Evolutionary conservation across 257 asterid genomes (phyloP).

Genomic region (Petrea volubilis): DNA sequence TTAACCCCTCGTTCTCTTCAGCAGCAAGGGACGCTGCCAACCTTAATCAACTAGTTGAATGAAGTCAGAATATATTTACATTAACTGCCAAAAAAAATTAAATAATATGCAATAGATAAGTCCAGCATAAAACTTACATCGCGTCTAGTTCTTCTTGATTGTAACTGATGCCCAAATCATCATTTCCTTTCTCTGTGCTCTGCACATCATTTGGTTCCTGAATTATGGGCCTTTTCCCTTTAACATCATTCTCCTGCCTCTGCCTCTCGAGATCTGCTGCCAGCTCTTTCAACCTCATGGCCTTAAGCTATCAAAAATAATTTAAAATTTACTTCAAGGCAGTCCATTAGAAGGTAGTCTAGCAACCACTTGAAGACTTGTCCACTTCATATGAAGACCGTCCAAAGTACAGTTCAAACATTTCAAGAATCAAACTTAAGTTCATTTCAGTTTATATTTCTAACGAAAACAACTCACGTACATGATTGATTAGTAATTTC

Average conservation of each 20-base stretch:
- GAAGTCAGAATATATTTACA: slow-evolving; percentile 34
- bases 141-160: slow-evolving; percentile 70
- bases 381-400: slow-evolving; percentile 23
- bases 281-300: slow-evolving; percentile 74
- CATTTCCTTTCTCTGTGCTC: slow-evolving; percentile 28
- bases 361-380: background rate
- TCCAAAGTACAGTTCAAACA: too few species aligned
- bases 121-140: slow-evolving; percentile 49
- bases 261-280: slow-evolving; percentile 77
- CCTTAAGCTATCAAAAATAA: slow-evolving; percentile 58
- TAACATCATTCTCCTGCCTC: slow-evolving; percentile 55
- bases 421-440: too few species aligned
- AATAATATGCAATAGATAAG: slow-evolving; percentile 1
- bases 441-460: too few species aligned
- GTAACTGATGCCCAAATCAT: slow-evolving; percentile 23
- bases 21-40: slow-evolving; percentile 96
- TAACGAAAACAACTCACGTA: slow-evolving; percentile 43
- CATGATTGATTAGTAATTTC: slow-evolving; percentile 92
- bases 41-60: slow-evolving; percentile 64
- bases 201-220: slow-evolving; percentile 27
- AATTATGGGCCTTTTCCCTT: slow-evolving; percentile 50
- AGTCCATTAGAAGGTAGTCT: background rate
- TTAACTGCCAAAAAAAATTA: background rate
- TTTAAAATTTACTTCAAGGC: background rate
- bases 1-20: slow-evolving; percentile 65